Evolutionary conservation across 257 asterid genomes (phyloP).

Genomic region (Solanum chaucha): DNA sequence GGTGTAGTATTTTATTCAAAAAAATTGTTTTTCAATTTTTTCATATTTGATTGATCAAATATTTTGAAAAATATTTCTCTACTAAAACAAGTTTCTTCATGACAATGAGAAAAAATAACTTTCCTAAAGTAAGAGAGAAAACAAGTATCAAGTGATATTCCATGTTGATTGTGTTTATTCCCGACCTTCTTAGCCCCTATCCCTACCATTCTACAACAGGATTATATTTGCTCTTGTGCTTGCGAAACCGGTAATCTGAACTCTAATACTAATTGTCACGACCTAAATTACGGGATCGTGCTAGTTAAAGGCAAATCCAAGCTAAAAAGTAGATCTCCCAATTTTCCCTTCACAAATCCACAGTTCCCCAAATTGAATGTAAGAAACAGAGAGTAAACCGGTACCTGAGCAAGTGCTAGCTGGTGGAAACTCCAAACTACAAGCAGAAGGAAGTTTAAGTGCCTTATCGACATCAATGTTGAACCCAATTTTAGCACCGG

Average conservation of each 20-base stretch:
- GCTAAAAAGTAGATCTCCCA: not conserved
- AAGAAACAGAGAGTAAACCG: not conserved
- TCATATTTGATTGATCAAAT: too few species aligned
- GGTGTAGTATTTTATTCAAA: not conserved
- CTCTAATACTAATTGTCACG: not conserved
- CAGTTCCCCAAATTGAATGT: not conserved
- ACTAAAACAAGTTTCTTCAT: too few species aligned
- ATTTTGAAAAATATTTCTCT: too few species aligned
- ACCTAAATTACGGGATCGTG: too few species aligned
- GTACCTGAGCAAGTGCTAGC: conserved; percentile 8
- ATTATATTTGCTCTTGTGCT: not conserved
- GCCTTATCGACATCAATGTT: conserved; percentile 1
- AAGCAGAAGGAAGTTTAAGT: conserved; percentile 3
- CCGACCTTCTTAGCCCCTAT: too few species aligned
- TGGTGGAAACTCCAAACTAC: not conserved
- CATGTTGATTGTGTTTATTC: too few species aligned
- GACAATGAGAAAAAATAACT: not conserved
- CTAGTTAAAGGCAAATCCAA: not conserved
- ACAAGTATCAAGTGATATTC: not conserved
- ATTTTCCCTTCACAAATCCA: not conserved
- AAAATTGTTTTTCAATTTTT: too few species aligned
- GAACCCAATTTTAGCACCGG: not conserved
- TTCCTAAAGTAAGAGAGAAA: not conserved
- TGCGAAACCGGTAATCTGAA: not conserved
- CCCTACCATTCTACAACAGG: too few species aligned